A percentile compares a stretch with the other conserved stretches of the same genome.
Evolutionary conservation across 2,329 filamentous ascomycete species (phyloP).

Genomic region (Xylariaceae sp.): DNA sequence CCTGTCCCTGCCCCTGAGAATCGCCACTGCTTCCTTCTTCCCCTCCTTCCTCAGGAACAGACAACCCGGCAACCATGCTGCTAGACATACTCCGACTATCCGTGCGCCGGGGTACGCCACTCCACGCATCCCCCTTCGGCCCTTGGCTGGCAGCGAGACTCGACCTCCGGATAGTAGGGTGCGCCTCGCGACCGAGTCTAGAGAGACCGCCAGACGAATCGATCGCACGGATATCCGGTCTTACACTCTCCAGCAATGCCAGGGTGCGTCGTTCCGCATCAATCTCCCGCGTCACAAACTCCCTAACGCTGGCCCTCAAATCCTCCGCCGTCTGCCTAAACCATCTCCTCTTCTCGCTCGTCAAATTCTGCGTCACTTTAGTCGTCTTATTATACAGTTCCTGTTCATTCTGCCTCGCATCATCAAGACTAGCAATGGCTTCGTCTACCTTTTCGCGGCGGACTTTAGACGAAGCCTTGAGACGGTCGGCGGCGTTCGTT

Average conservation of each 20-base stretch:
- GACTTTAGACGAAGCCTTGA: constrained; percentile 83
- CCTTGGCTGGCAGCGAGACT: constrained; percentile 86
- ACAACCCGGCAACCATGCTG: constrained; percentile 70
- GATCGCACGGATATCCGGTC: constrained; percentile 88
- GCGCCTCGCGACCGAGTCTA: constrained; percentile 81
- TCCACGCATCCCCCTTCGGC: constrained; percentile 98
- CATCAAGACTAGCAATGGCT: constrained; percentile 85
- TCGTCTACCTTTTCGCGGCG: constrained; percentile 96
- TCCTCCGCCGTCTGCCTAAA: constrained; percentile 83
- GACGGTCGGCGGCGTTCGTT: constrained; percentile 78
- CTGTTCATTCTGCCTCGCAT: constrained; percentile 76
- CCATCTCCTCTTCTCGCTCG: constrained; percentile 87
- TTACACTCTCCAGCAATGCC: constrained; percentile 86
- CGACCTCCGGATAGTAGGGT: constrained; percentile 69
- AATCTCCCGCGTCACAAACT: constrained; percentile 92
- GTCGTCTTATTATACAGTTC: constrained; percentile 82
- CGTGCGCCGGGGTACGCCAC: constrained; percentile 78
- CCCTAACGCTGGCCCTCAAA: constrained; percentile 75
- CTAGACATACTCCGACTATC: constrained; percentile 79
- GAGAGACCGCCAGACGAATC: constrained; percentile 87
- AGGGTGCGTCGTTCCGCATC: constrained; percentile 90
- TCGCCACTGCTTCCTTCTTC: constrained; percentile 64
- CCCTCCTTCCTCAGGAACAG: too few species aligned
- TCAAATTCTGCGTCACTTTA: constrained; percentile 81
- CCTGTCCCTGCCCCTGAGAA: constrained; percentile 42